Evolutionary conservation across 1,139 yeast species (phyloP), one percentile per base, ranked within the genome.

Genomic region (Pichiaceae sp.): DNA sequence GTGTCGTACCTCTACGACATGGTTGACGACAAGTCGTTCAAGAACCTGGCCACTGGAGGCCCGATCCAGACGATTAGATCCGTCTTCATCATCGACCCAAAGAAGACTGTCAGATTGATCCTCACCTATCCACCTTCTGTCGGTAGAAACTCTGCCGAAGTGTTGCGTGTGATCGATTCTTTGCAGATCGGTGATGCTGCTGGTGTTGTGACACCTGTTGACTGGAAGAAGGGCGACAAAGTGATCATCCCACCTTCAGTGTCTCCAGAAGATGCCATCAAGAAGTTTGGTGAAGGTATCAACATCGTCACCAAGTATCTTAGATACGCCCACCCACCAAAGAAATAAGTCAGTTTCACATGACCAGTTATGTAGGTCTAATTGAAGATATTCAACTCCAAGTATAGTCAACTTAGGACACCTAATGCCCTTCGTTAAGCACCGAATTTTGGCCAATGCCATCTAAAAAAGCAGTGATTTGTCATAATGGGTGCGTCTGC

Each of bases 61-160:
- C 47, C 47, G 28, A 59, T 72, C 39, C 85, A 83, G 39, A 84
- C 95, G 42, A 81, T 86, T 59, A 82, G 96, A 67, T 79, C 91
- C 16, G 95, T 86, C 34, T 86, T 80, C 63, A 67, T 86, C 58
- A 84, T 86, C 57, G 96, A 86, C 61, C 95, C 96, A 42, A 58
- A 67, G 47, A 86, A 86, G 73, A 86, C 81, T 63, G 75, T 86
- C 54, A 78, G 96, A 62, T 70, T 84, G 56, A 77, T 78, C 46
- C 63, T 86, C 67, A 75, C 89, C 17, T 86, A 86, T 68, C 96
- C 96, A 39, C 93, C 95, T 39, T 77, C 93, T 35, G 80, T 85
- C 44, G 96, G 96, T 58, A 78, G 96, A 70, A 86, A 86, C 75
- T 72, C 94, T 40, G 71, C 80, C 38, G 96, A 86, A 64, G 86